Conservation (phyloP, 1,284 basidiomycete genomes). For the Albatrellus sp. region DNA sequence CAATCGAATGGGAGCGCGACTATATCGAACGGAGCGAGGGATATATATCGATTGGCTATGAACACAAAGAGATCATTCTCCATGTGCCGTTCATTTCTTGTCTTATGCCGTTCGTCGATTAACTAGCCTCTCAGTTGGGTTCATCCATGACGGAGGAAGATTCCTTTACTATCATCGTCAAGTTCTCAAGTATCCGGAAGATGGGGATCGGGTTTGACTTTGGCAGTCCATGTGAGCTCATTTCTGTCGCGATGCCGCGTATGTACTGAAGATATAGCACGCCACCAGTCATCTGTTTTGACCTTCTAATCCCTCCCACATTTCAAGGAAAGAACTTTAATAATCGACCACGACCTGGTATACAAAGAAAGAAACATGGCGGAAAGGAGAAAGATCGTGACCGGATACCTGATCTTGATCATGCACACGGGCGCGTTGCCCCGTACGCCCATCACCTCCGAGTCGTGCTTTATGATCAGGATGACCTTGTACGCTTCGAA, state of each 20-base stretch:
- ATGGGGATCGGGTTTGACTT: slow-evolving; percentile 41
- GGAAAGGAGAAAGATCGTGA: slow-evolving; percentile 25
- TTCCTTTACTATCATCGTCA: slow-evolving; percentile 32
- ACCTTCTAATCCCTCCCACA: slow-evolving; percentile 38
- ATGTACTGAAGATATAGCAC: neutral
- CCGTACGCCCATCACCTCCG: slow-evolving; percentile 52
- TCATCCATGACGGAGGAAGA: slow-evolving; percentile 30
- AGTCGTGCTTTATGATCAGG: slow-evolving; percentile 28
- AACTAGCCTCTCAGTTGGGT: slow-evolving; percentile 28
- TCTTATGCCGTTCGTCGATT: neutral
- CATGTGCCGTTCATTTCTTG: slow-evolving; percentile 22
- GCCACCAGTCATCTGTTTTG: slow-evolving; percentile 41
- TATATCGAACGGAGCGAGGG: slow-evolving; percentile 26
- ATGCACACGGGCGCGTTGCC: slow-evolving; percentile 35
- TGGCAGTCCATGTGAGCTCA: slow-evolving; percentile 20
- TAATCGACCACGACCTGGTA: slow-evolving; percentile 12
- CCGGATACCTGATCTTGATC: slow-evolving; percentile 39
- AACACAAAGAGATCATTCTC: slow-evolving; percentile 45
- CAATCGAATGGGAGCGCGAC: slow-evolving; percentile 35
- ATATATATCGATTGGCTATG: slow-evolving; percentile 45
- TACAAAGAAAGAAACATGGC: neutral
- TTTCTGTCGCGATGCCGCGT: neutral
- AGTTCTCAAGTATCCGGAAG: slow-evolving; percentile 40
- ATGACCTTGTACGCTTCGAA: slow-evolving; percentile 19
- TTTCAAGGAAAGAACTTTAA: slow-evolving; percentile 41